Conservation (phyloP, 176 grass and related monocot species). For the Neostapfia colusana region DNA sequence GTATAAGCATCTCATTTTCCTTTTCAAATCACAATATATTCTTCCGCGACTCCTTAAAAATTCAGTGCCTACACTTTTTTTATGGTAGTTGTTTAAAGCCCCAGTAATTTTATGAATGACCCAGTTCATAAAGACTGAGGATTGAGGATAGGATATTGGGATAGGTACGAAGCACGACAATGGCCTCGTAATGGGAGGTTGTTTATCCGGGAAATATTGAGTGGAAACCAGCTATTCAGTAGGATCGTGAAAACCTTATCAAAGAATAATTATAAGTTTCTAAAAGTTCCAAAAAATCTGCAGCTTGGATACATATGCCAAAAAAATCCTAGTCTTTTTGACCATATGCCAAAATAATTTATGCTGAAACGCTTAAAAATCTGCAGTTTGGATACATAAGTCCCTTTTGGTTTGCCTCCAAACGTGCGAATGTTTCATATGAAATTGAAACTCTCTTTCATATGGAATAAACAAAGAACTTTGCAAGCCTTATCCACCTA, state of each 20-base stretch:
- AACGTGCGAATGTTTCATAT: neutral
- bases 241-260: no score
- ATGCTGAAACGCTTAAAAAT: neutral
- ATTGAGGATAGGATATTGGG: neutral
- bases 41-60: neutral
- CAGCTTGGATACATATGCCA: no score
- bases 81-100: no score
- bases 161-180: neutral
- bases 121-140: no score
- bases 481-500: slow-evolving; percentile 40
- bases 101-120: no score
- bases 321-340: no score
- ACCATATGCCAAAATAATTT: neutral
- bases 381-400: neutral
- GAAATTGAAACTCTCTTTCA: neutral
- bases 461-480: slow-evolving; percentile 24
- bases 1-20: neutral
- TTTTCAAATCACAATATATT: neutral
- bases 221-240: no score
- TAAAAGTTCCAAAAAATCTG: no score
- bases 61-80: no score
- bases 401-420: neutral
- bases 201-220: neutral
- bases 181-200: neutral
- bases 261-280: no score